Evolutionary conservation across 331 rosid genomes (phyloP), one percentile per base, ranked within the genome.

Genomic region (Quercus tomentella): DNA sequence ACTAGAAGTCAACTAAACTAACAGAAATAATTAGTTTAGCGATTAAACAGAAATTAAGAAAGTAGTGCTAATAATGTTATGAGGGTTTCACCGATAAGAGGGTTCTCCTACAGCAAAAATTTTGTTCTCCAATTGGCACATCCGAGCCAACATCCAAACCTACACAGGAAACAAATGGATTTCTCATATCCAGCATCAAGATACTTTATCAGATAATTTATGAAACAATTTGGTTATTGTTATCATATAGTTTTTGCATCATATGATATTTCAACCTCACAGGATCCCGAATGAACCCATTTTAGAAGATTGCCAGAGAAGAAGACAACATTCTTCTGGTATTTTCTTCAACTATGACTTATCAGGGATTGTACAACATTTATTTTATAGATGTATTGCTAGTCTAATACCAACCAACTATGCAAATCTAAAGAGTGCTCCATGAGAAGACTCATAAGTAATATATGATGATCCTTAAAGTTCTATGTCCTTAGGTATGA

Each of bases 101-200:
- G 97, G 92, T 77, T 95, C 98, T 82, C 99, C 99, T 58, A 93
- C 92, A 18, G 97, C 99, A 63, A 89, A 83, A 71, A 95, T 95
- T 88, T 95, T 93, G 91, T 93, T 93, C 88, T 95, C 94, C 57
- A 95, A 91, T 87, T 95, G 99, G 89, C 93, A 90, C 98, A 95
- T 93, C 76, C 99, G 89, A 87, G 98, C 98, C 83, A 95, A 83
- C 94, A 95, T 91, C 99, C 97, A 95, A 67, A 95, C 93, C 99
- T 95, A 79, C 71, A 79, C 11, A 79, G 66, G 58, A 57, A 76
- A 77, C 6, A 70, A 73, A 77, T 74, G 54, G 33, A 73, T 56
- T 62, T 78, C 66, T 55, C n/a, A 21, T 52, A 33, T 72, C 70
- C 6, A 76, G 60, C 80, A 43, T 62, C 76, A 76, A 25, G 69